These are phyloP conservation scores for Penicillium chermesinum DNA, from an alignment of 495 filamentous ascomycete species.

Conservation along the genomic window DNA sequence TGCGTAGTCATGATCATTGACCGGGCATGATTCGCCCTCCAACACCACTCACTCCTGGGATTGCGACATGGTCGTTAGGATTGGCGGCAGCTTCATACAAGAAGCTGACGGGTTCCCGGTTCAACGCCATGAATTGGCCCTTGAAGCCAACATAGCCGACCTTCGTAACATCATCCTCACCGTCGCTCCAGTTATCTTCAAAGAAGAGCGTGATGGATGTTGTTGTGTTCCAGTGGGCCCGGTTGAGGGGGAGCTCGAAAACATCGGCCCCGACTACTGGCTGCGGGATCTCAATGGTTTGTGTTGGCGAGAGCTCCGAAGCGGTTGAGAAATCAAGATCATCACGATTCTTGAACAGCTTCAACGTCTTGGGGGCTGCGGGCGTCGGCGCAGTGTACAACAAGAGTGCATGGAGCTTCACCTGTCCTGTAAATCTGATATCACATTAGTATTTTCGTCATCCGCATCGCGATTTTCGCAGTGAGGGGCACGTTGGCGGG, in stretches of 20 bases:
- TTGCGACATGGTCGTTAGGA: slow-evolving; percentile 70
- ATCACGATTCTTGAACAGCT: slow-evolving; percentile 78
- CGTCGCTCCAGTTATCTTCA: slow-evolving; percentile 57
- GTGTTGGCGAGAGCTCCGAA: slow-evolving; percentile 63
- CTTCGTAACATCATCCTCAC: slow-evolving; percentile 70
- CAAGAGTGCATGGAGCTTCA: slow-evolving; percentile 85
- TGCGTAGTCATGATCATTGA: no score
- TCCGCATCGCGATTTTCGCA: slow-evolving; percentile 1
- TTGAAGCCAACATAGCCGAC: slow-evolving; percentile 86
- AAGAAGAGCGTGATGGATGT: slow-evolving; percentile 78
- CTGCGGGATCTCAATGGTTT: slow-evolving; percentile 72
- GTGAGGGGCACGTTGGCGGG: slow-evolving; percentile 27
- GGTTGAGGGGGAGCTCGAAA: slow-evolving; percentile 77
- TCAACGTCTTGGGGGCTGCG: slow-evolving; percentile 75
- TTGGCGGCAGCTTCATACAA: slow-evolving; percentile 93
- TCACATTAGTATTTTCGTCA: slow-evolving; percentile 11
- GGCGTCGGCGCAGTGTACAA: slow-evolving; percentile 66
- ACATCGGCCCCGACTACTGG: slow-evolving; percentile 60
- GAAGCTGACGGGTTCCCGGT: slow-evolving; percentile 75
- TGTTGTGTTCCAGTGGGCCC: slow-evolving; percentile 82
- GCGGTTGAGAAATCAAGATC: slow-evolving; percentile 79
- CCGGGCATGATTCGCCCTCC: slow-evolving; percentile 39
- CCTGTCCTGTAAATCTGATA: slow-evolving; percentile 81
- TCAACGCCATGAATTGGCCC: slow-evolving; percentile 84
- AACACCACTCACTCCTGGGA: slow-evolving; percentile 40